phyloP scores from a whole-genome alignment of 306 rosid genomes.

The Castanea sativa region DNA sequence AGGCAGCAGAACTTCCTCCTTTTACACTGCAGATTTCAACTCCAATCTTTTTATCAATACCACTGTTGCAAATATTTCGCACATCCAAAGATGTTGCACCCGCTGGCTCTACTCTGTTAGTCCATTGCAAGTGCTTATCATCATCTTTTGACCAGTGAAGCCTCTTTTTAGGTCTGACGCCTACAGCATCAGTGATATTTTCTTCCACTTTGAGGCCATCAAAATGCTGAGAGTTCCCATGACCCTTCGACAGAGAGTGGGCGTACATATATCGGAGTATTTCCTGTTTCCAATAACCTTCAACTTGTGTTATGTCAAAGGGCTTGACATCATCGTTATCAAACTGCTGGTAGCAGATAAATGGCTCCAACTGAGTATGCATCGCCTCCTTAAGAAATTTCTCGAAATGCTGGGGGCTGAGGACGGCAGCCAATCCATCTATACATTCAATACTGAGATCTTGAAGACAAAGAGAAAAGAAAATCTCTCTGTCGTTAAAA shows the following conservation, averaged over 20 bases:
- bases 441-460: conserved; percentile 97
- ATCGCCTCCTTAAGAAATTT: conserved; percentile 55
- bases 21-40: conserved; percentile 19
- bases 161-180: conserved; percentile 63
- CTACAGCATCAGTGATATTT: conserved; percentile 17
- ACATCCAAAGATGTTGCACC: conserved; percentile 13
- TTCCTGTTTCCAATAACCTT: conserved; percentile 89
- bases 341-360: conserved; percentile 56
- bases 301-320: conserved; percentile 69
- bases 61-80: conserved; percentile 10
- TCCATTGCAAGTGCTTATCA: neutral
- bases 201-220: conserved; percentile 42
- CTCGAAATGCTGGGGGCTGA: conserved; percentile 73
- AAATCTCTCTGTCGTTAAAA: conserved; percentile 91
- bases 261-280: conserved; percentile 59
- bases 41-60: conserved; percentile 21
- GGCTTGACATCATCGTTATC: conserved; percentile 68
- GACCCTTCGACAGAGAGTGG: conserved; percentile 37
- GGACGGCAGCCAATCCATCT: conserved; percentile 87
- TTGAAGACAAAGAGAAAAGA: conserved; percentile 92
- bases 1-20: conserved; percentile 12
- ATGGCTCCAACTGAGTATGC: conserved; percentile 55
- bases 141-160: conserved; percentile 29
- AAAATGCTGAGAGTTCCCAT: conserved; percentile 42
- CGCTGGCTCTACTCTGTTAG: conserved; percentile 20